Evolutionary conservation across 2,329 filamentous ascomycete genomes (phyloP).

Genomic region (Aspergillus jensenii): DNA sequence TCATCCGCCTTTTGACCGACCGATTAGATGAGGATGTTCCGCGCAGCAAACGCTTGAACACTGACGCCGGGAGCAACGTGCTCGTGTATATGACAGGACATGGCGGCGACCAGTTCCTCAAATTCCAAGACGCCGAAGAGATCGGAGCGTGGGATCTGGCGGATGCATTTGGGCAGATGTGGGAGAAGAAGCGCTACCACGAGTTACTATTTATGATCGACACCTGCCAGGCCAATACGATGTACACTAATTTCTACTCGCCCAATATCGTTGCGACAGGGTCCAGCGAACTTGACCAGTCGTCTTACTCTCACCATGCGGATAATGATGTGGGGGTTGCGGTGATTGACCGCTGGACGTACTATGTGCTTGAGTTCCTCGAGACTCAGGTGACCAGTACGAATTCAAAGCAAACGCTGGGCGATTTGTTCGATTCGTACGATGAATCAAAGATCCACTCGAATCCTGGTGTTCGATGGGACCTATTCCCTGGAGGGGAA

Average conservation of each 20-base stretch:
- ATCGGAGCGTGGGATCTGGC: constrained; percentile 95
- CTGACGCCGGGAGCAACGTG: constrained; percentile 94
- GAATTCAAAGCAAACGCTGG: constrained; percentile 83
- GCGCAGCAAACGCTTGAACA: constrained; percentile 86
- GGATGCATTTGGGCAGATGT: constrained; percentile 99
- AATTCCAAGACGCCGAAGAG: constrained; percentile 97
- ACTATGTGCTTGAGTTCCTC: constrained; percentile 96
- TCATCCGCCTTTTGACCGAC: constrained; percentile 92
- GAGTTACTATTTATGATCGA: constrained; percentile 99
- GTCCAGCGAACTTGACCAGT: constrained; percentile 93
- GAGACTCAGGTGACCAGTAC: constrained; percentile 86
- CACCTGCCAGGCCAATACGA: constrained; percentile 98
- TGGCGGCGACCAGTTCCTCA: constrained; percentile 94
- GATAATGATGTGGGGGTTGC: constrained; percentile 98
- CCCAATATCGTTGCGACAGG: constrained; percentile 98
- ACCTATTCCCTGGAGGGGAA: constrained; percentile 87
- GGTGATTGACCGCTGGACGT: constrained; percentile 97
- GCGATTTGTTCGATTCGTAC: constrained; percentile 94
- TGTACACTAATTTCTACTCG: constrained; percentile 98
- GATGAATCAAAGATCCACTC: constrained; percentile 94
- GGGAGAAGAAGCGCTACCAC: constrained; percentile 99
- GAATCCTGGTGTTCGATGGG: constrained; percentile 86
- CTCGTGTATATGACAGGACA: constrained; percentile 99
- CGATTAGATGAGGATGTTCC: constrained; percentile 93
- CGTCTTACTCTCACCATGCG: constrained; percentile 94